Base-by-base conservation (phyloP, 2,329 filamentous ascomycete genomes). In the Colletotrichum incanum region DNA sequence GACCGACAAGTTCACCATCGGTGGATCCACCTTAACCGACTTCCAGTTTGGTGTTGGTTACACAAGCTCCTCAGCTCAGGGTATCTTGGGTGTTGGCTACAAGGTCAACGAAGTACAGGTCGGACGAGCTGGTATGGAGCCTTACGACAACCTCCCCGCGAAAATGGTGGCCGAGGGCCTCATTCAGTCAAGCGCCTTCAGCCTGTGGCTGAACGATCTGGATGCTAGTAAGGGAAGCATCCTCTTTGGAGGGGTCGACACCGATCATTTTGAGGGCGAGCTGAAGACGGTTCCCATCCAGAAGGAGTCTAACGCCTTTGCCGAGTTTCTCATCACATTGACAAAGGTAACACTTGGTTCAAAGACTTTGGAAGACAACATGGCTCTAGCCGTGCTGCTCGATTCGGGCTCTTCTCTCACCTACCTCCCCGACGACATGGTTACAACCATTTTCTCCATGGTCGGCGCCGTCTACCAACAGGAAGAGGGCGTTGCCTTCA, bases 71-170 rank as follows among this genome's bases (percentile, higher is more conserved):
- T 88, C 89, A 8, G 73, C 82, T 65, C 89, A 97, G 80, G 94
- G 94, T 49, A 94, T 98, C 52, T 82, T 98, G 26, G 95, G 95
- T 23, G 93, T 98, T 73, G 95, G 95, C 8, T 98, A 98, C 80
- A 80, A 88, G 0, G 80, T 87, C 74, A 96, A 97, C 80, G 95
- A 98, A 82, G 93, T 93, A 16, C 90, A 92, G 76, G 90, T 93
- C 56, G 87, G 87, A 63, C 86, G 89, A 74, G 87, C 85, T 11
- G 85, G 87, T 7, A 81, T 84, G 69, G 70, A 82, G 5, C 69
- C 88, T 0, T 95, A 95, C 81, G 81, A 89, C 54, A 95, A 95
- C 79, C 84, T 95, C 8, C 93, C 93, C 1, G 86, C 88, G 52
- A 89, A 89, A 72, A 84, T 95, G 84, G 89, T 89, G 1, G 81